These are phyloP conservation scores for Amylostereum areolatum DNA, from an alignment of 1,284 basidiomycete genomes.

Conservation along the genomic window DNA sequence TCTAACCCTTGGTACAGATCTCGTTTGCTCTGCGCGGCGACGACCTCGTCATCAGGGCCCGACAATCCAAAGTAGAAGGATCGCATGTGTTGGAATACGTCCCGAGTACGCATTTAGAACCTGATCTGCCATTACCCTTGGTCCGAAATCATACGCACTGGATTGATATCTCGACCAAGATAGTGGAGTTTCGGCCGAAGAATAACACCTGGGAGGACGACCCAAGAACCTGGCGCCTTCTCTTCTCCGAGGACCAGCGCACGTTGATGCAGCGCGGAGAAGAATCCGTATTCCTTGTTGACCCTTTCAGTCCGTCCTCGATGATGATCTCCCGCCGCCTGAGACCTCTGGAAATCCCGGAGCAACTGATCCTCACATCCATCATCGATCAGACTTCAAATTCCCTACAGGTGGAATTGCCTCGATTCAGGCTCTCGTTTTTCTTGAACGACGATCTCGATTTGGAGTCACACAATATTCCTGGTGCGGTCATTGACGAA, in stretches of 20 bases:
- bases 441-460: slow-evolving; percentile 18
- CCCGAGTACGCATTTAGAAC: slow-evolving; percentile 23
- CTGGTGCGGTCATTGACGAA: slow-evolving; percentile 24
- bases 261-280: too few species aligned
- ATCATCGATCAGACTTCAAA: too few species aligned
- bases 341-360: too few species aligned
- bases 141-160: slow-evolving; percentile 31
- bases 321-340: too few species aligned
- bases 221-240: slow-evolving; percentile 19
- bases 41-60: slow-evolving; percentile 1
- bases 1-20: background rate
- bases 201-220: slow-evolving; percentile 17
- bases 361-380: too few species aligned
- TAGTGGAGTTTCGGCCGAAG: slow-evolving; percentile 33
- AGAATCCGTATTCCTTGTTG: too few species aligned
- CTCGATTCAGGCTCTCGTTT: slow-evolving; percentile 33
- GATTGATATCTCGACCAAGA: slow-evolving; percentile 24
- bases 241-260: slow-evolving; percentile 1
- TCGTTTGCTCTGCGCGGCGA: slow-evolving; percentile 3
- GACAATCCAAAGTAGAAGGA: too few species aligned
- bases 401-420: slow-evolving; percentile 17
- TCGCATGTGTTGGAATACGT: slow-evolving; percentile 12
- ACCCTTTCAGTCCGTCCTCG: too few species aligned
- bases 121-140: slow-evolving; percentile 32
- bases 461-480: slow-evolving; percentile 30